phyloP scores from a whole-genome alignment of 108 stramenopile species.

The Skeletonema tropicum region DNA sequence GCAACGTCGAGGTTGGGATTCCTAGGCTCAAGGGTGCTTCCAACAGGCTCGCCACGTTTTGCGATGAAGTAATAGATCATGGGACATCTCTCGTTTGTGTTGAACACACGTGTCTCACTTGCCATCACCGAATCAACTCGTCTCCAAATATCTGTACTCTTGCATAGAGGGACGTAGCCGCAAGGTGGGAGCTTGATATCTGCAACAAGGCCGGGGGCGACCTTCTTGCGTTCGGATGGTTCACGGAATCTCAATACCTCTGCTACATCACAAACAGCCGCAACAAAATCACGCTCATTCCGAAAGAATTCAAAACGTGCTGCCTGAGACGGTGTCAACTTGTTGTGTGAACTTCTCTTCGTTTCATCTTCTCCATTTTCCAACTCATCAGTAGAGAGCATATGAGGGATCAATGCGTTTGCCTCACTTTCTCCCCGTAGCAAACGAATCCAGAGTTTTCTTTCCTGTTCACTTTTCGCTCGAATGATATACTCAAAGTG shows the following conservation, averaged over 20 bases:
- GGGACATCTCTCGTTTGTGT: conserved; percentile 96
- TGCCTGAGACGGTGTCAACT: conserved; percentile 74
- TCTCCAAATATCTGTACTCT: conserved; percentile 90
- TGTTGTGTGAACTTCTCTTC: conserved; percentile 47
- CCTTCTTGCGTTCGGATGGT: conserved; percentile 74
- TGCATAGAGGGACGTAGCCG: conserved; percentile 92
- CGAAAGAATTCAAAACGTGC: conserved; percentile 92
- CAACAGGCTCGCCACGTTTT: conserved; percentile 69
- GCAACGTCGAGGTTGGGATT: conserved; percentile 92
- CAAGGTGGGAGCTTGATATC: conserved; percentile 79
- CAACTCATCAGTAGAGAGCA: conserved; percentile 58
- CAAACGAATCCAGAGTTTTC: conserved; percentile 69
- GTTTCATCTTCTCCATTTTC: conserved; percentile 29
- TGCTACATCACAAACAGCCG: conserved; percentile 89
- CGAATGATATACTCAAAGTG: conserved; percentile 80
- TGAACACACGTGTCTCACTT: conserved; percentile 92
- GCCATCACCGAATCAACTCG: conserved; percentile 77
- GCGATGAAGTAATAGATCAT: conserved; percentile 93
- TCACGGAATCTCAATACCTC: conserved; percentile 95
- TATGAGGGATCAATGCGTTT: conserved; percentile 69
- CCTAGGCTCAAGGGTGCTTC: conserved; percentile 38
- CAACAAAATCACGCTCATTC: conserved; percentile 91
- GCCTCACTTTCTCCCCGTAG: conserved; percentile 73
- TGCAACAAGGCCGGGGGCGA: conserved; percentile 74
- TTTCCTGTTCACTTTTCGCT: conserved; percentile 67